These are phyloP conservation scores for Tetracentron sinense DNA, from an alignment of 164 flowering plant genomes.

Conservation along the genomic window DNA sequence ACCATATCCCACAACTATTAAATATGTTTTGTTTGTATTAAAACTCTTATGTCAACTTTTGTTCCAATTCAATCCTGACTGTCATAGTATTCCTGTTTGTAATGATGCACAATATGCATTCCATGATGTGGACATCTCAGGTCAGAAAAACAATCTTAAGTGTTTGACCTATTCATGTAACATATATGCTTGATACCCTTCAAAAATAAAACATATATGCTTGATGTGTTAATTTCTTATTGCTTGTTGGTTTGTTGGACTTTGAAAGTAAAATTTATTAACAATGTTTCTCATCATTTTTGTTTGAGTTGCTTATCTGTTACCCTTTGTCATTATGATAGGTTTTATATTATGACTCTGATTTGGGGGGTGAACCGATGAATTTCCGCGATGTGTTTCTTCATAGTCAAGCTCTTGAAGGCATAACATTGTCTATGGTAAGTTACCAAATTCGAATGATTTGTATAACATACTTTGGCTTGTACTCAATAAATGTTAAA, in stretches of 20 bases:
- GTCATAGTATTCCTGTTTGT: neutral
- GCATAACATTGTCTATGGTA: constrained; percentile 85
- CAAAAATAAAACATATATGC: too few species aligned
- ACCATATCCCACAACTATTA: neutral
- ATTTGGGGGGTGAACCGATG: constrained; percentile 55
- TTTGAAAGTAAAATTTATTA: neutral
- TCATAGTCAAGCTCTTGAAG: constrained; percentile 88
- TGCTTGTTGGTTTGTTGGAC: neutral
- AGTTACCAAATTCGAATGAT: constrained; percentile 9
- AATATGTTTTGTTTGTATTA: neutral
- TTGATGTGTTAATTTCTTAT: neutral
- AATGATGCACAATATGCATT: too few species aligned
- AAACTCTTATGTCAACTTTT: neutral
- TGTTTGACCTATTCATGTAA: neutral
- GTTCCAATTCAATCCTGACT: neutral
- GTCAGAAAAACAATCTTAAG: neutral
- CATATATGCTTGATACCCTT: too few species aligned
- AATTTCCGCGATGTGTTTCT: constrained; percentile 85
- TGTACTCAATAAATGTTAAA: neutral
- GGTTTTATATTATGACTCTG: constrained; percentile 71
- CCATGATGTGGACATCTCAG: neutral
- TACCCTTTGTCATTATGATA: constrained; percentile 13
- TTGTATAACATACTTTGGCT: neutral
- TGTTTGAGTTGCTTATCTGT: constrained; percentile 8
- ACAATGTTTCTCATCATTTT: neutral